Evolutionary conservation across 2,329 filamentous ascomycete species (phyloP).

Genomic region (Monilinia fructigena): DNA sequence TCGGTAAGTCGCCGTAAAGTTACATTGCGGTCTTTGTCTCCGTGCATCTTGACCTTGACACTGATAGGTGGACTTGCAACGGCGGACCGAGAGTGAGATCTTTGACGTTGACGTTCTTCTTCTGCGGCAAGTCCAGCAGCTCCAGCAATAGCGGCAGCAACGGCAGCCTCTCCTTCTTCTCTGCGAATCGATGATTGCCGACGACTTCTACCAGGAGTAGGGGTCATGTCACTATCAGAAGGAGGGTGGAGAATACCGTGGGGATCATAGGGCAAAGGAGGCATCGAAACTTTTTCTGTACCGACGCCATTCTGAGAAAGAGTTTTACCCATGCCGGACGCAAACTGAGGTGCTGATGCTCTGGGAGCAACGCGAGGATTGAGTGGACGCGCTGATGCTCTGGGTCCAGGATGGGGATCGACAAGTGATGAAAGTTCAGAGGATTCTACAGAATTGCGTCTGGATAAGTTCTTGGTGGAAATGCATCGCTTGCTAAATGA

Average conservation of each 20-base stretch:
- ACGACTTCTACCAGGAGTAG: conserved; percentile 41
- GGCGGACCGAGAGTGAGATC: conserved; percentile 29
- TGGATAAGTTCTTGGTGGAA: conserved; percentile 45
- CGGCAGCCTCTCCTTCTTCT: conserved; percentile 46
- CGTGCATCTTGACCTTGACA: conserved; percentile 59
- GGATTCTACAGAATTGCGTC: conserved; percentile 39
- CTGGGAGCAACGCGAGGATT: conserved; percentile 41
- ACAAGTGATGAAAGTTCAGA: conserved; percentile 39
- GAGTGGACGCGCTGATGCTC: conserved; percentile 41
- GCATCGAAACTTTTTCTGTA: conserved; percentile 48
- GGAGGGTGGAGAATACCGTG: conserved; percentile 45
- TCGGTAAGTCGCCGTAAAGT: conserved; percentile 62
- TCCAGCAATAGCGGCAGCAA: conserved; percentile 47
- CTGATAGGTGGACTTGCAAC: conserved; percentile 51
- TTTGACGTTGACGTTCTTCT: conserved; percentile 43
- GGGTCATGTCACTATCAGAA: conserved; percentile 27
- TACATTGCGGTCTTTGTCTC: conserved; percentile 59
- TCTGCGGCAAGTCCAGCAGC: conserved; percentile 50
- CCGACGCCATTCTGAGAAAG: conserved; percentile 44
- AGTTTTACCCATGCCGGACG: conserved; percentile 31
- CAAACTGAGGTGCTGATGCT: conserved; percentile 40
- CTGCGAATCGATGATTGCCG: conserved; percentile 50
- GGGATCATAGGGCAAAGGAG: conserved; percentile 54
- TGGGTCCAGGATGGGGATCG: conserved; percentile 40
- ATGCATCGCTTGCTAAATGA: conserved; percentile 69